These are phyloP conservation scores for Wickerhamomyces canadensis DNA, from an alignment of 805 yeast genomes.

Conservation along the genomic window DNA sequence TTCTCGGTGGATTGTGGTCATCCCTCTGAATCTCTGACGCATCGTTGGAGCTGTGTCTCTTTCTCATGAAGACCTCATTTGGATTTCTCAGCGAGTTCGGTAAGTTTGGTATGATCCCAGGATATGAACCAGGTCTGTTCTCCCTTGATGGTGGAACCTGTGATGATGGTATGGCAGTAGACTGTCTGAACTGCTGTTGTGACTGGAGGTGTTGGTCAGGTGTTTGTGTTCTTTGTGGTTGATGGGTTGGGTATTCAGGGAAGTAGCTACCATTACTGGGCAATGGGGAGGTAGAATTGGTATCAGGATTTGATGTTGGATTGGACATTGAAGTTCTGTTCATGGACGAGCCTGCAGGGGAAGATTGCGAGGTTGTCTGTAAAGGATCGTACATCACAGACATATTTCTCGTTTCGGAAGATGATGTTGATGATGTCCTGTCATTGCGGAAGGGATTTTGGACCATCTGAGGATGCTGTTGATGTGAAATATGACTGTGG, in stretches of 20 bases:
- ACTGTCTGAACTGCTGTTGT: slow-evolving; percentile 6
- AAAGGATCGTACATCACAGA: slow-evolving; percentile 24
- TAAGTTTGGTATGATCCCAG: slow-evolving; percentile 15
- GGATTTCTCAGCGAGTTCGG: slow-evolving; percentile 10
- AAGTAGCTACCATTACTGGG: slow-evolving; percentile 11
- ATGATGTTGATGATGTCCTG: slow-evolving; percentile 16
- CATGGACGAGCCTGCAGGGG: slow-evolving; percentile 12
- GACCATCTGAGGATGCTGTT: slow-evolving; percentile 11
- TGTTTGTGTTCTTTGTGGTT: slow-evolving; percentile 8
- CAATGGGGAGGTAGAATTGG: slow-evolving; percentile 5
- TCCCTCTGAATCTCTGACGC: slow-evolving; percentile 7
- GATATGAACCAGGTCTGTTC: slow-evolving; percentile 21
- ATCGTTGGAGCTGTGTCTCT: slow-evolving; percentile 21
- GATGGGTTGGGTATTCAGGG: slow-evolving; percentile 15
- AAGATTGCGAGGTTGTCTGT: slow-evolving; percentile 12
- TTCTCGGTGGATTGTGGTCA: slow-evolving; percentile 20
- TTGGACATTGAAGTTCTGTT: slow-evolving; percentile 18
- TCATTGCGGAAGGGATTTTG: slow-evolving; percentile 22
- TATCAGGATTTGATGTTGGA: slow-evolving; percentile 7
- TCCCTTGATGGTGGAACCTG: slow-evolving; percentile 6
- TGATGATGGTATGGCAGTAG: no score
- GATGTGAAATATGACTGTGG: no score
- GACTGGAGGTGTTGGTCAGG: slow-evolving; percentile 9
- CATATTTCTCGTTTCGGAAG: slow-evolving; percentile 20
- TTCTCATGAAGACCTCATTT: slow-evolving; percentile 12